A percentile compares a stretch with the other conserved stretches of the same genome.
Evolutionary conservation across 371 early-diverging fungal species (phyloP).

Genomic region (Quaeritorhiza haematococci): DNA sequence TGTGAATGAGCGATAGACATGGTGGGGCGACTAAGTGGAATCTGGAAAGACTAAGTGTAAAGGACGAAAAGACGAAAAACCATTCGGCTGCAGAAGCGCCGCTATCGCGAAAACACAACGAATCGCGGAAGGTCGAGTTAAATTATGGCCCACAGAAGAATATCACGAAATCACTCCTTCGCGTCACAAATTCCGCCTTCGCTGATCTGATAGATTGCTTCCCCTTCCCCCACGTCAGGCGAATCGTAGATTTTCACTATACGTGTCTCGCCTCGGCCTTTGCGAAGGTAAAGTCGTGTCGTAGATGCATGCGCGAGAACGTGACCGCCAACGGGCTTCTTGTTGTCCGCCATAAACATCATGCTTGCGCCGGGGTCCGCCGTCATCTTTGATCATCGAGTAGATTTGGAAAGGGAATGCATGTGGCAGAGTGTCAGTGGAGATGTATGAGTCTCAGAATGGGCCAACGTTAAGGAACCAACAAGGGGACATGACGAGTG

Average conservation of each 20-base stretch:
- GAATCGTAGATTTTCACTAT: conserved; percentile 37
- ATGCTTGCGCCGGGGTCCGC: conserved; percentile 15
- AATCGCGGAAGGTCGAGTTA: too few relatives aligned
- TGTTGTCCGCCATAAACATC: conserved; percentile 73
- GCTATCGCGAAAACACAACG: too few relatives aligned
- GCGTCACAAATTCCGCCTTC: conserved; percentile 72
- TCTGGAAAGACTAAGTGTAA: too few relatives aligned
- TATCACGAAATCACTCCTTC: too few relatives aligned
- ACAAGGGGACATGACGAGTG: too few relatives aligned
- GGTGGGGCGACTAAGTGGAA: too few relatives aligned
- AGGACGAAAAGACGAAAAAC: too few relatives aligned
- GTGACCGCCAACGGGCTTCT: conserved; percentile 98
- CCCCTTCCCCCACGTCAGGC: conserved; percentile 58
- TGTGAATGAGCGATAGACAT: too few relatives aligned
- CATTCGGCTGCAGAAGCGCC: too few relatives aligned
- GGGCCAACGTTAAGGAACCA: too few relatives aligned
- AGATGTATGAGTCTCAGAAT: too few relatives aligned
- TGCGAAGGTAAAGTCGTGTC: conserved; percentile 55
- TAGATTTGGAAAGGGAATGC: not conserved
- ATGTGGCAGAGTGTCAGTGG: not conserved
- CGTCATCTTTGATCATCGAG: conserved; percentile 1
- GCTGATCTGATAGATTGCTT: conserved; percentile 71
- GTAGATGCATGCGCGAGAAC: conserved; percentile 98
- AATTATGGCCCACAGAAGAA: too few relatives aligned
- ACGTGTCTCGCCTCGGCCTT: conserved; percentile 60